A percentile compares a stretch with the other conserved stretches of the same genome.
These are phyloP conservation scores for Kingdonia uniflora DNA, from an alignment of 164 flowering plant species.

Conservation along the genomic window DNA sequence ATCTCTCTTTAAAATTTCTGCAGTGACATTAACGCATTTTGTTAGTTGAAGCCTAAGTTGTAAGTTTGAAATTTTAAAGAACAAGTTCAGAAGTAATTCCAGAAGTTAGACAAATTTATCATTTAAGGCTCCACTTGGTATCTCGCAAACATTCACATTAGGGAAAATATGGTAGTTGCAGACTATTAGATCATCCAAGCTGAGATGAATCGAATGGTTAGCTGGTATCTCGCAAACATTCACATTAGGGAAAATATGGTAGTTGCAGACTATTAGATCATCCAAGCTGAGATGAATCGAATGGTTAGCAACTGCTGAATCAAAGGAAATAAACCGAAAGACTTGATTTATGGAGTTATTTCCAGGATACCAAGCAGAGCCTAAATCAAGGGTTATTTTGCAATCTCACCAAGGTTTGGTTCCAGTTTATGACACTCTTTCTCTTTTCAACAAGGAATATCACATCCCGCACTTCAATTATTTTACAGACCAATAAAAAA, in stretches of 20 bases:
- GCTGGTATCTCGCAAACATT: background rate
- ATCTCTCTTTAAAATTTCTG: conserved; percentile 61
- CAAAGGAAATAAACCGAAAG: too few species aligned
- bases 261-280: background rate
- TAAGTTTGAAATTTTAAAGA: background rate
- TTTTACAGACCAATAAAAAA: too few species aligned
- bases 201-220: background rate
- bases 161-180: background rate
- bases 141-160: background rate
- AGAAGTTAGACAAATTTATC: background rate
- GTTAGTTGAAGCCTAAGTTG: background rate
- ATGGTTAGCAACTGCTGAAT: too few species aligned
- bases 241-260: background rate
- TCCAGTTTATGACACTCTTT: too few species aligned
- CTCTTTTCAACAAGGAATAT: too few species aligned
- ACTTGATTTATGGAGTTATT: too few species aligned
- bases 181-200: background rate
- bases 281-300: background rate
- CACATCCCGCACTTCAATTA: too few species aligned
- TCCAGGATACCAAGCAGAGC: too few species aligned
- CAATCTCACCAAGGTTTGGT: too few species aligned
- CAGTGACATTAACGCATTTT: background rate
- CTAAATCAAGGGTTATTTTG: too few species aligned
- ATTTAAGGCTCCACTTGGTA: background rate
- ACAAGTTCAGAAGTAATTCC: background rate